Conservation (phyloP, 1,284 basidiomycete species). For the Ceratobasidium sp. region DNA sequence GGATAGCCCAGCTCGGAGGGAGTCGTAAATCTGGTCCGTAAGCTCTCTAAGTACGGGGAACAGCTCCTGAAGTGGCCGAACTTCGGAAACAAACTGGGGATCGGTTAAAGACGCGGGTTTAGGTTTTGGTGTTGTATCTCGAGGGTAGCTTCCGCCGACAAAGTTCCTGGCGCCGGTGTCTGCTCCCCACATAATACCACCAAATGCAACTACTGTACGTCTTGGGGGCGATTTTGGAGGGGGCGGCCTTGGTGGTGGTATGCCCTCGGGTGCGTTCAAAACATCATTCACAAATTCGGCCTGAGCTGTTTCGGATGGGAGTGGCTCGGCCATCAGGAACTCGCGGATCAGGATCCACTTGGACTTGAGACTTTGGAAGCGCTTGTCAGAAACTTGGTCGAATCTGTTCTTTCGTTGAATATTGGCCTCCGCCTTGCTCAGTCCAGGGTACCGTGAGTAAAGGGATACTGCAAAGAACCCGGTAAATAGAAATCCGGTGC, state of each 20-base stretch:
- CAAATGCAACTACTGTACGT: background rate
- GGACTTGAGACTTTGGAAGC: slow-evolving; percentile 10
- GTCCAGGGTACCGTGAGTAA: slow-evolving; percentile 3
- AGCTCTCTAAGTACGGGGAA: background rate
- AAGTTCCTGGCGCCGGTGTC: background rate
- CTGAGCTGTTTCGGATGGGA: background rate
- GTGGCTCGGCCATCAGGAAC: background rate
- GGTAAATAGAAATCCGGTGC: background rate
- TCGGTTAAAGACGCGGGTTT: background rate
- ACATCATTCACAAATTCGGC: slow-evolving; percentile 5
- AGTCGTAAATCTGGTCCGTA: background rate
- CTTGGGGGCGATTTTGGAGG: no score
- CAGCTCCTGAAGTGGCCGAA: background rate
- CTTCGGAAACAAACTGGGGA: slow-evolving; percentile 4
- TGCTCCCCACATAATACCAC: background rate
- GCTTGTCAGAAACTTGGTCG: background rate
- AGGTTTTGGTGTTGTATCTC: background rate
- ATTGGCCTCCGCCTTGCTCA: background rate
- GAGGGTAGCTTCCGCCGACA: background rate
- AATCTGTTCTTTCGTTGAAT: background rate
- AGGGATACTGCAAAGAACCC: background rate
- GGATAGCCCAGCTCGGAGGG: background rate
- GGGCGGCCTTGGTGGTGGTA: background rate
- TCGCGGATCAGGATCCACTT: slow-evolving; percentile 21
- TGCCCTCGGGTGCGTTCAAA: background rate